These are phyloP conservation scores for Cucumis variabilis DNA, from an alignment of 331 rosid species.

Conservation along the genomic window DNA sequence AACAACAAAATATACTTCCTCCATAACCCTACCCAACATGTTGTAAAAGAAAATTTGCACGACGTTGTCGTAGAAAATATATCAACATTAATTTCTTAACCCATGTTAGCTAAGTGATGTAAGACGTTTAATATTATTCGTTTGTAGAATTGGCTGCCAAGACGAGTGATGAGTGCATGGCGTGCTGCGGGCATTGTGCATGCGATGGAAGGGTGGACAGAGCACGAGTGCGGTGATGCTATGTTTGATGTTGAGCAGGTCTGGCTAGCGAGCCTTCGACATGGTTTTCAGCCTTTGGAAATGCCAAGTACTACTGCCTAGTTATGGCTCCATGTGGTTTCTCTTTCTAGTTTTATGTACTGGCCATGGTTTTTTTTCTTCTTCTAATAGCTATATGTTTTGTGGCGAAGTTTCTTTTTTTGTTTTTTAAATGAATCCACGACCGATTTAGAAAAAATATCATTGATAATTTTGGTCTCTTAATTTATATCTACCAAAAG, in stretches of 20 bases:
- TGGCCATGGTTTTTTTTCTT: no score
- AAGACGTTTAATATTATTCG: not conserved
- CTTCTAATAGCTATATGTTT: not conserved
- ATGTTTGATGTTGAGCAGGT: conserved; percentile 31
- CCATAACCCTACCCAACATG: no score
- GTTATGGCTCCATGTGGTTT: not conserved
- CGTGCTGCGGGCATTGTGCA: conserved; percentile 47
- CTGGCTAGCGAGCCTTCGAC: conserved; percentile 53
- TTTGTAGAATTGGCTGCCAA: conserved; percentile 52
- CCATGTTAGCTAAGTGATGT: no score
- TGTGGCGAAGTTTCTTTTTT: no score
- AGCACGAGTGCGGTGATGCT: conserved; percentile 46
- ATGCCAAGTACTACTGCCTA: not conserved
- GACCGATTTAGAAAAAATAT: no score
- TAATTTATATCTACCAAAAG: no score
- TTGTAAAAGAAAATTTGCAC: no score
- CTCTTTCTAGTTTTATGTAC: not conserved
- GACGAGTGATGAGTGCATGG: conserved; percentile 61
- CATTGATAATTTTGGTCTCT: no score
- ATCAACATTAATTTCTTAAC: no score
- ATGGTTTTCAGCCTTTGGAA: conserved; percentile 50
- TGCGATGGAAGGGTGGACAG: conserved; percentile 52
- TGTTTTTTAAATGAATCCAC: no score
- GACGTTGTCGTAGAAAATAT: no score
- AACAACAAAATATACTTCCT: no score